Percentiles rank a stretch among this genome's conserved stretches.
Evolutionary conservation across 164 flowering plant species (phyloP).

Genomic region (Nymphaea colorata): DNA sequence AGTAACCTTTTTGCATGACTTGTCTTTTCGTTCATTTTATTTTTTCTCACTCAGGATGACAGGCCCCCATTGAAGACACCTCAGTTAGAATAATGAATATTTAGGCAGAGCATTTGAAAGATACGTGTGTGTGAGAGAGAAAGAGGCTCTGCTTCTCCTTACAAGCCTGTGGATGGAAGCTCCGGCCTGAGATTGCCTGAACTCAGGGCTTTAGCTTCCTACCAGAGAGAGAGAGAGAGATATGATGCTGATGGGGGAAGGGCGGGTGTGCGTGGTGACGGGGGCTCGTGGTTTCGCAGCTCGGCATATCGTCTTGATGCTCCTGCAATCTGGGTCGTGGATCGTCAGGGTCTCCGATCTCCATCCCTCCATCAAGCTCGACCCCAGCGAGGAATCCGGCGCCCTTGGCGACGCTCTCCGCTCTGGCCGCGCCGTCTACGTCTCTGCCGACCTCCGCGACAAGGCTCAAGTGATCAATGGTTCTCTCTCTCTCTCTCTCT

Average conservation of each 20-base stretch:
- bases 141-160: neutral
- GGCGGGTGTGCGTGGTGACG: conserved; percentile 77
- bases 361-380: conserved; percentile 49
- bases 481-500: conserved; percentile 2
- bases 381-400: conserved; percentile 51
- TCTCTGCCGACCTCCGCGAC: conserved; percentile 71
- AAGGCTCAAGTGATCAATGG: conserved; percentile 70
- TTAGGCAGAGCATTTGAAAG: neutral
- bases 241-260: conserved; percentile 15
- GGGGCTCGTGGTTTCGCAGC: conserved; percentile 97
- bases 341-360: conserved; percentile 69
- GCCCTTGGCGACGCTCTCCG: conserved; percentile 55
- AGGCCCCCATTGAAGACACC: too few relatives aligned
- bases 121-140: neutral
- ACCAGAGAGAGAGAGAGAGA: neutral
- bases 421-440: conserved; percentile 57
- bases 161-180: neutral
- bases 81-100: too few relatives aligned
- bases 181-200: neutral
- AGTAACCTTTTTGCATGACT: too few relatives aligned
- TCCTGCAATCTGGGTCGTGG: conserved; percentile 41
- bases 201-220: neutral
- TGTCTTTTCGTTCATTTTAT: too few relatives aligned
- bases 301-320: conserved; percentile 83
- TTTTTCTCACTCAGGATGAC: too few relatives aligned